These are phyloP conservation scores for Lanmaoa pseudosensibilis DNA, from an alignment of 768 basidiomycete species.

Conservation along the genomic window DNA sequence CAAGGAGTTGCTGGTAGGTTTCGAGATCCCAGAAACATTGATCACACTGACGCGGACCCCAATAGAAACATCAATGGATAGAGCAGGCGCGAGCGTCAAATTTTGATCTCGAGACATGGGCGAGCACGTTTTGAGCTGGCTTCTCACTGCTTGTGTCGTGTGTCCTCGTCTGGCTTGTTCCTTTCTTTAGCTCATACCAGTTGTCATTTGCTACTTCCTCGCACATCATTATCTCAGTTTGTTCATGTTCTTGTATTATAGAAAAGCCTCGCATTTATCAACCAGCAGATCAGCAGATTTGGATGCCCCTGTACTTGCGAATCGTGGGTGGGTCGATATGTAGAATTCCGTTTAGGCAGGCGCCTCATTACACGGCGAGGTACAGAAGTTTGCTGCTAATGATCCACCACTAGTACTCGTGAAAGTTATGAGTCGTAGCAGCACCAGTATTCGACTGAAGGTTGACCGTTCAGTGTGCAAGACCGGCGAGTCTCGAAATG, in stretches of 20 bases:
- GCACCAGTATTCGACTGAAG: conserved; percentile 13
- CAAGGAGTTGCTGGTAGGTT: conserved; percentile 73
- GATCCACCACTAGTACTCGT: background rate
- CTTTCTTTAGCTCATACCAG: conserved; percentile 26
- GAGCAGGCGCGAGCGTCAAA: conserved; percentile 55
- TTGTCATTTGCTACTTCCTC: conserved; percentile 28
- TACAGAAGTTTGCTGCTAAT: background rate
- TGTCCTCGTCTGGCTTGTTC: conserved; percentile 9
- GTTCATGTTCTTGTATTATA: conserved; percentile 35
- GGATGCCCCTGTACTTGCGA: background rate
- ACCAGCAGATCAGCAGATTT: background rate
- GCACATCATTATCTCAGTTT: conserved; percentile 33
- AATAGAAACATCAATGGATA: conserved; percentile 75
- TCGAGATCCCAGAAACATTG: background rate
- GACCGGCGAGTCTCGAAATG: conserved; percentile 10
- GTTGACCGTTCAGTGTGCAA: conserved; percentile 2
- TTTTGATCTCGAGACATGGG: conserved; percentile 79
- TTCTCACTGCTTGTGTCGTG: conserved; percentile 16
- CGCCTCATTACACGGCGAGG: background rate
- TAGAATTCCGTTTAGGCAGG: background rate
- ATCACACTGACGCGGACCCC: conserved; percentile 9
- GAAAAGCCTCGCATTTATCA: conserved; percentile 17
- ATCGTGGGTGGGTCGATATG: background rate
- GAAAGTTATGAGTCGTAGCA: conserved; percentile 1
- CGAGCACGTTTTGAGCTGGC: conserved; percentile 60